Evolutionary conservation across 345 rosid species (phyloP).

Genomic region (Salix dunnii): DNA sequence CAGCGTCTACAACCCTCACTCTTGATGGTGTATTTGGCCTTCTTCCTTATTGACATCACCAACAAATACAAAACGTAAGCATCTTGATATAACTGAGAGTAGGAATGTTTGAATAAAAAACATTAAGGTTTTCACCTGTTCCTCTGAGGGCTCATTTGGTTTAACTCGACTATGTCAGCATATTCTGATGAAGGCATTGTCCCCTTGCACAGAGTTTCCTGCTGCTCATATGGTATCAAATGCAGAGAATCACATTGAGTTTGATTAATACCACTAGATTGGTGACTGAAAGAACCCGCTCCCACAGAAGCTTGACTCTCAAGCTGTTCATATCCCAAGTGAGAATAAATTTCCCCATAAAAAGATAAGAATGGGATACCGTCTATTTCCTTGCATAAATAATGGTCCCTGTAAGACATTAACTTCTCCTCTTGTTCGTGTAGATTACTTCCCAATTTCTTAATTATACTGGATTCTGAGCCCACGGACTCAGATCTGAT

Average conservation of each 20-base stretch:
- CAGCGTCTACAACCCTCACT: slow-evolving; percentile 33
- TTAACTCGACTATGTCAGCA: slow-evolving; percentile 13
- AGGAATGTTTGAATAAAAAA: not conserved
- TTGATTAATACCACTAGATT: slow-evolving; percentile 7
- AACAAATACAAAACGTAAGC: slow-evolving; percentile 1
- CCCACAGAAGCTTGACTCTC: slow-evolving; percentile 12
- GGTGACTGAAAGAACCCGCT: slow-evolving; percentile 7
- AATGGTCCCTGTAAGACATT: not conserved
- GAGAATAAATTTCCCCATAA: slow-evolving; percentile 2
- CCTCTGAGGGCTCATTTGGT: slow-evolving; percentile 21
- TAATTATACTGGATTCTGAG: slow-evolving; percentile 13
- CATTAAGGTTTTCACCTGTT: slow-evolving; percentile 24
- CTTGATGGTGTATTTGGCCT: slow-evolving; percentile 12
- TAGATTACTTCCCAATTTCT: slow-evolving; percentile 7
- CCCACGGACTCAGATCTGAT: slow-evolving; percentile 3
- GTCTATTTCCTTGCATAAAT: slow-evolving; percentile 5
- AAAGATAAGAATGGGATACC: slow-evolving; percentile 4
- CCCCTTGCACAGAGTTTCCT: slow-evolving; percentile 15
- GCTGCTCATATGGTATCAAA: slow-evolving; percentile 14
- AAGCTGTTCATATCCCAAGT: not conserved
- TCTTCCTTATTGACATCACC: slow-evolving; percentile 18
- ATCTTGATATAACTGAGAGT: not conserved
- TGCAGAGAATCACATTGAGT: slow-evolving; percentile 9
- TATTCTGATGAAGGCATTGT: slow-evolving; percentile 12
- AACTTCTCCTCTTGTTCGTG: slow-evolving; percentile 13